Percentiles rank a stretch among this genome's conserved stretches.
phyloP scores from a whole-genome alignment of 352 stramenopile species.

The Phytophthora palmivora region DNA sequence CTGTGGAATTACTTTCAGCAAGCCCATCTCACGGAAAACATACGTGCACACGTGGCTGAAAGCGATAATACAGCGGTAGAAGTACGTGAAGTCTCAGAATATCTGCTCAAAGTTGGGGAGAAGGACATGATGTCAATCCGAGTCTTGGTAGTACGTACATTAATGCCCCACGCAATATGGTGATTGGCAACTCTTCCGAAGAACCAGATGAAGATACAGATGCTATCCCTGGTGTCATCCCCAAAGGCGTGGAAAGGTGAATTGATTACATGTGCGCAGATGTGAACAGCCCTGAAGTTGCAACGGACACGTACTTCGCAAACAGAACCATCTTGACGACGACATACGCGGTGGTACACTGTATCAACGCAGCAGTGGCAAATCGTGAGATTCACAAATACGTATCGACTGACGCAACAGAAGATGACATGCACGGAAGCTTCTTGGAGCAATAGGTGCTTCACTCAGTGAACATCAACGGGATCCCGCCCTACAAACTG shows the following conservation, averaged over 20 bases:
- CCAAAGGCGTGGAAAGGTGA: neutral
- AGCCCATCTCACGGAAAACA: neutral
- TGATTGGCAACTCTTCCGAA: neutral
- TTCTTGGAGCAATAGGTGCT: neutral
- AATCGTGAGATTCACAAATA: neutral
- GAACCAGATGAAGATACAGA: neutral
- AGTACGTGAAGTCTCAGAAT: neutral
- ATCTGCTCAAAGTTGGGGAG: constrained; percentile 1
- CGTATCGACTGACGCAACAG: neutral
- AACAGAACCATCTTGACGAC: neutral
- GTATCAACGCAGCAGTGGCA: neutral
- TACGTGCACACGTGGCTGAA: neutral
- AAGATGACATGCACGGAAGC: neutral
- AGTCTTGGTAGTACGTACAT: neutral
- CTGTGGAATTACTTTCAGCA: neutral
- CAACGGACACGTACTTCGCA: neutral
- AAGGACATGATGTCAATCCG: constrained; percentile 1
- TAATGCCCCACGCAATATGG: neutral
- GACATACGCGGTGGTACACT: neutral
- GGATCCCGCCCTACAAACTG: neutral
- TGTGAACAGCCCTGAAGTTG: constrained; percentile 1
- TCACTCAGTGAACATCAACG: neutral
- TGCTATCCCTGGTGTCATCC: neutral
- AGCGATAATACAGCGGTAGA: neutral
- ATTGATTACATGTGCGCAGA: constrained; percentile 6